Percentiles rank a stretch among this genome's conserved stretches.
Evolutionary conservation across 1,284 basidiomycete genomes (phyloP).

Genomic region (Ceraceosorus bombacis): DNA sequence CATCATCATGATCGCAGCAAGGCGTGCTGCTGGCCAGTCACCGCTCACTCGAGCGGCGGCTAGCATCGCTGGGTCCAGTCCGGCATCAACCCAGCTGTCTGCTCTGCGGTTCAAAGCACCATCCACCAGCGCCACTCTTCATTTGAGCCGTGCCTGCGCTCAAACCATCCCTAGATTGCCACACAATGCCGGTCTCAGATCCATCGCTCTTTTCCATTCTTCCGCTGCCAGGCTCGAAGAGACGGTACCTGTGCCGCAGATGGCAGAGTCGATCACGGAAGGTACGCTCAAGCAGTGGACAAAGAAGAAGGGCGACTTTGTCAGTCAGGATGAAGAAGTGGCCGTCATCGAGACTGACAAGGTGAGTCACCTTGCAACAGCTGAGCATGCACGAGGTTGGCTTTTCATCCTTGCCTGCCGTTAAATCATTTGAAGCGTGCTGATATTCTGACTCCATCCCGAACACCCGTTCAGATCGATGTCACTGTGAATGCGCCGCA

Average conservation of each 20-base stretch:
- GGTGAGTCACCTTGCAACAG: conserved; percentile 53
- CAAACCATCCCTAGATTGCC: too few species aligned
- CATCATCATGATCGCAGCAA: too few species aligned
- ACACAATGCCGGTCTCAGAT: too few species aligned
- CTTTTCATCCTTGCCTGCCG: too few species aligned
- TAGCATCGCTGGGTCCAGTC: too few species aligned
- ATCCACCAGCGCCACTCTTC: too few species aligned
- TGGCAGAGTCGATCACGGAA: conserved; percentile 98
- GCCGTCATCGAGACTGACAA: conserved; percentile 99
- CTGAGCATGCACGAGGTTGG: background rate
- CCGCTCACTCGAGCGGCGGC: too few species aligned
- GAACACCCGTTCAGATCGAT: conserved; percentile 64
- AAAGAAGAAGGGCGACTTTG: conserved; percentile 86
- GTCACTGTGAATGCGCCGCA: conserved; percentile 90
- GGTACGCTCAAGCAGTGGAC: conserved; percentile 92
- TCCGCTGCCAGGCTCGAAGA: conserved; percentile 48
- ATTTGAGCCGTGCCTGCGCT: too few species aligned
- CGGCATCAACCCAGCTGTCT: too few species aligned
- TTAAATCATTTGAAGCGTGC: background rate
- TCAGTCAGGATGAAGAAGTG: conserved; percentile 87
- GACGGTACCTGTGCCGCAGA: conserved; percentile 92
- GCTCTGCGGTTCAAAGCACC: too few species aligned
- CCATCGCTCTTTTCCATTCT: conserved; percentile 6
- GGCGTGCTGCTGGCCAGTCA: too few species aligned
- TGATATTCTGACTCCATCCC: background rate